Base-by-base conservation (phyloP, 164 flowering plant genomes). In the Chimonanthus salicifolius region DNA sequence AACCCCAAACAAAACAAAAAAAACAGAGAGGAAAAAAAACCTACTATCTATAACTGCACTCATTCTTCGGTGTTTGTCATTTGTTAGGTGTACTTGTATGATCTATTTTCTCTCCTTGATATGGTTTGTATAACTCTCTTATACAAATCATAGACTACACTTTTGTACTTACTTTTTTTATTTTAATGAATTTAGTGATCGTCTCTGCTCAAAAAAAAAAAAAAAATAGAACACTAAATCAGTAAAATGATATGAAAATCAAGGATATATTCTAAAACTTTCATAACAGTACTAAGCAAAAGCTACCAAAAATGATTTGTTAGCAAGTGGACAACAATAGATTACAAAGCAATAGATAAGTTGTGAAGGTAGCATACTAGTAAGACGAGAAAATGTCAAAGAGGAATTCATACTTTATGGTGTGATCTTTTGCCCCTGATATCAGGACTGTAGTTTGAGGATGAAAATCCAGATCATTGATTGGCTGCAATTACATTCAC, bases 401-500 rank as follows among this genome's bases (percentile, higher is more conserved):
- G 67, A 20, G 8, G 20, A 69, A 58, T 6, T 44, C 85, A 72
- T 87, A 92, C 97, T 88, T 90, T 82, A 92, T 89, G 58, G 95
- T 87, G 74, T 83, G 88, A 80, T 92, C 97, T 82, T 92, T 92
- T 62, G 92, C 91, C 68, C 94, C 94, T 16, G 97, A 90, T 80
- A 90, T 87, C 74, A 92, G 76, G 69, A 92, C 75, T 46, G 88
- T 69, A 77, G 77, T 85, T 72, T 85, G 92, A 76, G 97, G 96
- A 78, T 92, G 97, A 79, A 92, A 90, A 85, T 90, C 97, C 87
- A 92, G 73, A 80, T 92, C 97, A 85, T 92, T 92, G 74, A 92
- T 79, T 70, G 97, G 91, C 96, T 92, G 94, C 88, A 89, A 10
- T 66, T 21, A 13, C 4, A 64, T 15, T 58, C 71, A 49, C 48